Evolutionary conservation across 1,284 basidiomycete genomes (phyloP).

Genomic region (Pseudozyma hubeiensis): DNA sequence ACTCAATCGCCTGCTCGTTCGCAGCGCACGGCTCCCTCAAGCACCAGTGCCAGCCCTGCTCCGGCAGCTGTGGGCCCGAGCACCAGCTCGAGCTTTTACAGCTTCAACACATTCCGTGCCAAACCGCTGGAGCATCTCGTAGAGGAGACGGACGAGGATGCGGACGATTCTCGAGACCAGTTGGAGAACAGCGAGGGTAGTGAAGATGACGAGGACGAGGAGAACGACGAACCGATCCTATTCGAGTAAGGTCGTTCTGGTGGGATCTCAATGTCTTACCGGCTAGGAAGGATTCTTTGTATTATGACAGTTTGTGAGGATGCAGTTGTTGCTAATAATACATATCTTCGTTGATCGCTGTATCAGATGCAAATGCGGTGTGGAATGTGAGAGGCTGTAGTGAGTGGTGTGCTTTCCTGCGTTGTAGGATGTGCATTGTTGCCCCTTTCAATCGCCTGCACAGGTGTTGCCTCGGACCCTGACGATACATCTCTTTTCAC

Average conservation of each 20-base stretch:
- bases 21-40: slow-evolving; percentile 9
- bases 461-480: too few species aligned
- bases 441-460: too few species aligned
- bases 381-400: too few species aligned
- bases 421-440: too few species aligned
- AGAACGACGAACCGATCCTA: slow-evolving; percentile 44
- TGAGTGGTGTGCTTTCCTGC: too few species aligned
- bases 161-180: slow-evolving; percentile 16
- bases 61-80: slow-evolving; percentile 1
- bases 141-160: slow-evolving; percentile 46
- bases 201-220: slow-evolving; percentile 18
- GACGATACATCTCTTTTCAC: too few species aligned
- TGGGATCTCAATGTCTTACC: slow-evolving; percentile 4
- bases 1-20: slow-evolving; percentile 20
- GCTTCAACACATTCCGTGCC: slow-evolving; percentile 43
- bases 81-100: slow-evolving; percentile 37
- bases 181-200: slow-evolving; percentile 18
- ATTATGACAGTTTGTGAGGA: too few species aligned
- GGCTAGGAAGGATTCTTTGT: too few species aligned
- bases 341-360: too few species aligned
- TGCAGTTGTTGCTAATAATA: too few species aligned
- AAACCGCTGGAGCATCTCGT: slow-evolving; percentile 38
- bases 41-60: slow-evolving; percentile 4
- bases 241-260: slow-evolving; percentile 31
- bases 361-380: too few species aligned